A percentile compares a stretch with the other conserved stretches of the same genome.
Evolutionary conservation across 2,329 filamentous ascomycete species (phyloP).

Genomic region (Talaromyces atroroseus): DNA sequence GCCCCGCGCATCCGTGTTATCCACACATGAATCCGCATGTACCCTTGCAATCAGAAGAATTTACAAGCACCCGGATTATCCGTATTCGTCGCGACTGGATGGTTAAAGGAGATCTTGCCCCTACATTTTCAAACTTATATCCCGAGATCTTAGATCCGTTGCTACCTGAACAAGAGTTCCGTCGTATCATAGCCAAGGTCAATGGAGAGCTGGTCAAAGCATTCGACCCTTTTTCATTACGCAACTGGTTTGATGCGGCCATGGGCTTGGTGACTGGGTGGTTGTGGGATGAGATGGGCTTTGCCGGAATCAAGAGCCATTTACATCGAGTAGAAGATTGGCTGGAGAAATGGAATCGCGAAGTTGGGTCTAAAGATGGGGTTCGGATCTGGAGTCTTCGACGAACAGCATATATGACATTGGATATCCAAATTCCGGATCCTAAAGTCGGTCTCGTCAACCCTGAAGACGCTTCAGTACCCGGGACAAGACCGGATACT

Average conservation of each 20-base stretch:
- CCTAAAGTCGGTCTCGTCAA: conserved; percentile 44
- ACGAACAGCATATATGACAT: conserved; percentile 77
- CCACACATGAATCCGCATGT: conserved; percentile 93
- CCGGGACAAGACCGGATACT: conserved; percentile 31
- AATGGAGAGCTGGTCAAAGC: conserved; percentile 71
- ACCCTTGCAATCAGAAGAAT: conserved; percentile 67
- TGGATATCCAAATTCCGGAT: conserved; percentile 49
- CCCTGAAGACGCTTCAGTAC: conserved; percentile 30
- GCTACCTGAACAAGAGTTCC: conserved; percentile 79
- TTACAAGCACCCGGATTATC: conserved; percentile 77
- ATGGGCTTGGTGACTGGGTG: conserved; percentile 82
- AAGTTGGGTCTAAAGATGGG: conserved; percentile 53
- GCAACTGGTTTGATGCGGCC: conserved; percentile 74
- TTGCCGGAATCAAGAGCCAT: conserved; percentile 68
- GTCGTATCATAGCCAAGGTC: conserved; percentile 71
- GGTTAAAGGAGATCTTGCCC: conserved; percentile 78
- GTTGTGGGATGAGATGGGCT: conserved; percentile 87
- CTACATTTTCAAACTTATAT: conserved; percentile 90
- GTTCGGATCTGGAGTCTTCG: conserved; percentile 74
- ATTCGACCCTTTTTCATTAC: conserved; percentile 70
- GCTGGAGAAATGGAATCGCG: conserved; percentile 80
- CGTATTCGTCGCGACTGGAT: conserved; percentile 90
- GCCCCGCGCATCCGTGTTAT: conserved; percentile 87
- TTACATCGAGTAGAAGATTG: conserved; percentile 68
- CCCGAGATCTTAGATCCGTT: conserved; percentile 91